Evolutionary conservation across 371 early-diverging fungal genomes (phyloP), one percentile per base, ranked within the genome.

Genomic region (Mucor irregularis): DNA sequence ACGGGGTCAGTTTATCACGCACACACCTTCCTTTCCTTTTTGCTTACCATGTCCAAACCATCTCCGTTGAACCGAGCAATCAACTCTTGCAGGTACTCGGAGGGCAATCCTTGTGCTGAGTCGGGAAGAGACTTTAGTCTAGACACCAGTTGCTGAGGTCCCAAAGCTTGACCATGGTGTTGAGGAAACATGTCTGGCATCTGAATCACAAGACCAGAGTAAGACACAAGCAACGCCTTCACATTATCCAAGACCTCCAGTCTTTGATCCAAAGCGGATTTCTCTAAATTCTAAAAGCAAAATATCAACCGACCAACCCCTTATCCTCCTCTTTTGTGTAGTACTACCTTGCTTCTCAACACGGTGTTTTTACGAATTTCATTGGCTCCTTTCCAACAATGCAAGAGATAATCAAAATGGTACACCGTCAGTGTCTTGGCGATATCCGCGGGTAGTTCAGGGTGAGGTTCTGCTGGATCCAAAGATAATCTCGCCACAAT

Each of bases 101-200:
- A 51, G 1, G 84, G 82, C 22, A 88, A 61, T 9, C 80, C 77
- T 40, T 73, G 60, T 1, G 62, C 2, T 0, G 78, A 64, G 47
- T 83, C 85, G 25, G 76, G 70, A 19, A 74, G 78, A 9, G 69
- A 67, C 38, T 81, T 61, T 5, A 85, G 61, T 26, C 68, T 64
- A 19, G 74, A 57, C 3, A 78, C 75, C 11, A 85, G 57, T 33
- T 83, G 81, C 8, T 64, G 55, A 7, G 81, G 72, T 25, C 80
- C 83, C 29, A 77, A 47, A 8, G 46, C 24, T 11, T 51, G 49
- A 42, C 57, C 72, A 43, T 82, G 76, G 2, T 72, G 35, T 54
- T 91, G 93, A n/a, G 94, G 87, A 56, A 95, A 95, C 87, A 91
- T 92, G 30, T 90, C 94, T 11, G 91, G 90, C 71, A 92, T 82